phyloP scores from a whole-genome alignment of 2,329 filamentous ascomycete species.

The Ascochyta viciae-villosae region DNA sequence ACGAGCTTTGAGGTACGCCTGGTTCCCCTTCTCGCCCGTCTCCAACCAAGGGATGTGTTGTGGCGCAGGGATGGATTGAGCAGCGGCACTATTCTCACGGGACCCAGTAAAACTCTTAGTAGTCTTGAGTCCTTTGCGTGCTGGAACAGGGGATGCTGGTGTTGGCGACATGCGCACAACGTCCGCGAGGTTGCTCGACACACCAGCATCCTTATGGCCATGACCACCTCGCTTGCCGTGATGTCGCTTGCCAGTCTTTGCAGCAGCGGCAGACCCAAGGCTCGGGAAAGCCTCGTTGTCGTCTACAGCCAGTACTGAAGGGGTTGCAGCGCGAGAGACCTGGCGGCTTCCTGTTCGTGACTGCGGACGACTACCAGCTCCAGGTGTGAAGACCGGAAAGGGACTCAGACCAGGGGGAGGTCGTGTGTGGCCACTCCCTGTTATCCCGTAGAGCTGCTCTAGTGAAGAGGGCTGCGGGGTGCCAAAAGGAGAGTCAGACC shows the following conservation, averaged over 20 bases:
- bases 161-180: conserved; percentile 95
- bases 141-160: conserved; percentile 67
- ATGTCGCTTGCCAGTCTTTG: conserved; percentile 85
- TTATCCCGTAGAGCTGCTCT: conserved; percentile 52
- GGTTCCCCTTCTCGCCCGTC: conserved; percentile 88
- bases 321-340: conserved; percentile 68
- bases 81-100: conserved; percentile 79
- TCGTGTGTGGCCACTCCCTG: conserved; percentile 50
- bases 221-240: conserved; percentile 90
- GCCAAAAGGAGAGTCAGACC: conserved; percentile 53
- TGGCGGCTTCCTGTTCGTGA: conserved; percentile 88
- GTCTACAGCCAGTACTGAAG: conserved; percentile 79
- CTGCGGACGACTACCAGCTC: conserved; percentile 67
- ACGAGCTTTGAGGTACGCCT: conserved; percentile 91
- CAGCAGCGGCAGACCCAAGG: conserved; percentile 74
- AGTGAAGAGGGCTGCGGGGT: conserved; percentile 47
- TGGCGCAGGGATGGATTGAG: conserved; percentile 83
- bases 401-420: conserved; percentile 75
- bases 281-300: conserved; percentile 96
- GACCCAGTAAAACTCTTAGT: conserved; percentile 71
- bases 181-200: conserved; percentile 83
- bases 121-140: conserved; percentile 66
- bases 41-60: conserved; percentile 97
- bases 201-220: conserved; percentile 62
- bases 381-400: conserved; percentile 64